Evolutionary conservation across 73 alveolate genomes (phyloP), one percentile per base, ranked within the genome.

Genomic region (Paramecium pentaurelia): DNA sequence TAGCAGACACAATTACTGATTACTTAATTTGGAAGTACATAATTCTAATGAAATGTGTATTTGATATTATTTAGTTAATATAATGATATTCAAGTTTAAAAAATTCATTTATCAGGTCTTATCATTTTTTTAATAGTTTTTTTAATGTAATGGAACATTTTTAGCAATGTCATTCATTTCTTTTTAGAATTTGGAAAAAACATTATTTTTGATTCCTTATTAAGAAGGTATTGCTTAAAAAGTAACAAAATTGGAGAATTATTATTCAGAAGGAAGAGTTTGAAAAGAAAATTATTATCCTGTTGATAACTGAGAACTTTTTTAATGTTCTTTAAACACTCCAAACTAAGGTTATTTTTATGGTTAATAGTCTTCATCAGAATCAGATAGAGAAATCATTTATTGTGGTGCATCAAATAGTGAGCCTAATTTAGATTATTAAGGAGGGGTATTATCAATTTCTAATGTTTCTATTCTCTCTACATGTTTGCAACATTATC

Each of bases 91-190:
- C 20, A 54, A 54, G 70, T 54, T 7, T 54, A 54, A 54, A 16
- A 54, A 54, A 18, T n/a, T 54, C 20, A 16, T 54, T 4, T 54
- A 18, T 54, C 30, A n/a, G 25, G 70, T 18, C 70, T 18, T 54
- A 0, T 54, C 70, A 54, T 54, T 18, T 54, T n/a, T 18, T 20
- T 54, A 1, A 54, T 18, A 12, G 70, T 54, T 54, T 34, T 54
- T 54, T 54, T 54, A 54, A 16, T 54, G 20, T 16, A 0, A 8
- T 16, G 70, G 32, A 16, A 18, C 22, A 54, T 54, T 54, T 18
- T 54, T 54, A 54, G 91, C 91, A n/a, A 80, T 28, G 7, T 80
- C 91, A 22, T 42, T 80, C 91, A 80, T 80, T 80, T 80, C 91
- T 7, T 45, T 22, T 47, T 80, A 27, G 30, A 42, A 80, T 45